Evolutionary conservation across 2,329 filamentous ascomycete genomes (phyloP).

Genomic region (Aspergillus phoenicis): DNA sequence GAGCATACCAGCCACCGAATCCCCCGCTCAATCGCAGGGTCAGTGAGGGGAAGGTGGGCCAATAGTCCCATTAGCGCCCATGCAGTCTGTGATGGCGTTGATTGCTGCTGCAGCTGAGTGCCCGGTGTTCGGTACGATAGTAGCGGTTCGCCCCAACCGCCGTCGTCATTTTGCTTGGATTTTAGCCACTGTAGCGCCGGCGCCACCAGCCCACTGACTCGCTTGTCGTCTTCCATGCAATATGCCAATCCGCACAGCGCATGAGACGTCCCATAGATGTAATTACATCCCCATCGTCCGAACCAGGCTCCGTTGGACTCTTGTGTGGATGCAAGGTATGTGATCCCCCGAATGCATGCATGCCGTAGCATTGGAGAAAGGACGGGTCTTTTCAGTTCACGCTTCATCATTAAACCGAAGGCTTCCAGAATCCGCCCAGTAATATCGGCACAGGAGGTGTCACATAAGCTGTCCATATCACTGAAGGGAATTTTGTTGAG

Average conservation of each 20-base stretch:
- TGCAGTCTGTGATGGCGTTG: slow-evolving; percentile 37
- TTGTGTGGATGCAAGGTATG: slow-evolving; percentile 28
- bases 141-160: slow-evolving; percentile 37
- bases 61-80: slow-evolving; percentile 38
- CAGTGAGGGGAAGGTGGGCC: slow-evolving; percentile 8
- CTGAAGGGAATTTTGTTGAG: slow-evolving; percentile 42
- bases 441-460: slow-evolving; percentile 38
- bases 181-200: slow-evolving; percentile 27
- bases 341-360: slow-evolving; percentile 24
- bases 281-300: slow-evolving; percentile 40
- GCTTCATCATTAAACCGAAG: slow-evolving; percentile 29
- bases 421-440: slow-evolving; percentile 37
- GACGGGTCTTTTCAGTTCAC: background rate
- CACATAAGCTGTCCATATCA: slow-evolving; percentile 40
- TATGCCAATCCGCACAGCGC: slow-evolving; percentile 33
- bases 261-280: slow-evolving; percentile 39
- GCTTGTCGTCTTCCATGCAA: slow-evolving; percentile 13
- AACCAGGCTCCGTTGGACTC: slow-evolving; percentile 34
- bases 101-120: slow-evolving; percentile 18
- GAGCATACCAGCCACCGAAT: slow-evolving; percentile 20
- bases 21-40: slow-evolving; percentile 19
- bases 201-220: background rate
- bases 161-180: slow-evolving; percentile 31
- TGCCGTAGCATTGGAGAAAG: background rate
- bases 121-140: slow-evolving; percentile 24